Percentiles rank a stretch among this genome's conserved stretches.
phyloP scores from a whole-genome alignment of 2,329 filamentous ascomycete species.

The Ophiostoma australiae region DNA sequence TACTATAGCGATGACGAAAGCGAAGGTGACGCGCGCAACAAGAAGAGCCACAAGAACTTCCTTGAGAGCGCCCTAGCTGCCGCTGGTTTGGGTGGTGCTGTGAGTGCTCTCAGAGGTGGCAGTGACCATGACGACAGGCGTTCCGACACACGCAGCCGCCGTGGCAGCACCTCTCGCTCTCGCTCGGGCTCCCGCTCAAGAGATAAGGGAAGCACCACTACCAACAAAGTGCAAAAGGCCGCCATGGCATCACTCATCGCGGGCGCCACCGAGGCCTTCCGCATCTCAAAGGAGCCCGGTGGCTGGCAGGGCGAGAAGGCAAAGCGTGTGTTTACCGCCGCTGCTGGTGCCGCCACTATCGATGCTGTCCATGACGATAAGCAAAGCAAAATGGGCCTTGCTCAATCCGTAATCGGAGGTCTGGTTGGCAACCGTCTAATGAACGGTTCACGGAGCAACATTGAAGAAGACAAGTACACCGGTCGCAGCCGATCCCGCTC shows the following conservation, averaged over 20 bases:
- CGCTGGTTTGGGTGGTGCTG: conserved; percentile 57
- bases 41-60: conserved; percentile 60
- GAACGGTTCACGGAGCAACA: conserved; percentile 68
- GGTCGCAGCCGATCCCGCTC: conserved; percentile 67
- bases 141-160: conserved; percentile 45
- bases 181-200: conserved; percentile 49
- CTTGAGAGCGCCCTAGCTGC: conserved; percentile 58
- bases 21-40: conserved; percentile 51
- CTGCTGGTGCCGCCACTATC: conserved; percentile 77
- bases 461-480: conserved; percentile 54
- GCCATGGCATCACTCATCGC: conserved; percentile 87
- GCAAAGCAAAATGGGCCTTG: conserved; percentile 75
- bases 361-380: conserved; percentile 69
- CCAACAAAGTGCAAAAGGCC: conserved; percentile 70
- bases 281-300: conserved; percentile 80
- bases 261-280: conserved; percentile 87
- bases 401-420: conserved; percentile 84
- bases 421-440: conserved; percentile 79
- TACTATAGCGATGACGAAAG: conserved; percentile 58
- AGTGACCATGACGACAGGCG: conserved; percentile 36
- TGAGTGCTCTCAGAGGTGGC: conserved; percentile 54
- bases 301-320: conserved; percentile 88
- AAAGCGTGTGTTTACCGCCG: conserved; percentile 84
- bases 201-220: conserved; percentile 43
- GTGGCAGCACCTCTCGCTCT: conserved; percentile 32